Conservation (phyloP, 805 yeast genomes). For the Sugiyamaella lignohabitans region DNA sequence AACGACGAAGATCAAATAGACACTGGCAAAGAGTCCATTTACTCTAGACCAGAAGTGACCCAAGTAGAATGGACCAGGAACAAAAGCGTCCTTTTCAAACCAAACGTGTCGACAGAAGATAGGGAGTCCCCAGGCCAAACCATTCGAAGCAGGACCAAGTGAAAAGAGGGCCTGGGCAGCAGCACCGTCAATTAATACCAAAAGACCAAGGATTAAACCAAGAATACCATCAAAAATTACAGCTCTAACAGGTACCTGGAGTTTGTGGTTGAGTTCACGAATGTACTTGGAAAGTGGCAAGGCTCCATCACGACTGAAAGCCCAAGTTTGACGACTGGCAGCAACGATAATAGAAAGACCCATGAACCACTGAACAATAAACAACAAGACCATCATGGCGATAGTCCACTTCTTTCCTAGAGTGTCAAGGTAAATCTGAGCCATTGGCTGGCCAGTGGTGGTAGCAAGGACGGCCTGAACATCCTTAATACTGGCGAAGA, state of each 20-base stretch:
- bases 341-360: slow-evolving; percentile 58
- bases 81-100: slow-evolving; percentile 43
- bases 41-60: slow-evolving; percentile 44
- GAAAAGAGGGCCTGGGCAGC: slow-evolving; percentile 68
- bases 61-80: slow-evolving; percentile 61
- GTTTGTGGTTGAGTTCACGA: slow-evolving; percentile 48
- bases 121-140: slow-evolving; percentile 59
- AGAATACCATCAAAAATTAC: slow-evolving; percentile 48
- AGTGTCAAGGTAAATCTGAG: slow-evolving; percentile 56
- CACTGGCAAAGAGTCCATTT: slow-evolving; percentile 42
- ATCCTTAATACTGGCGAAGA: slow-evolving; percentile 49
- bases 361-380: slow-evolving; percentile 59
- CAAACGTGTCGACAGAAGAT: slow-evolving; percentile 45
- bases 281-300: slow-evolving; percentile 54
- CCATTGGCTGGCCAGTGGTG: slow-evolving; percentile 54
- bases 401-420: slow-evolving; percentile 61
- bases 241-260: slow-evolving; percentile 62
- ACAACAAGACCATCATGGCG: slow-evolving; percentile 53
- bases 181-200: slow-evolving; percentile 50
- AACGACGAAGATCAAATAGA: slow-evolving; percentile 49
- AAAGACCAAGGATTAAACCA: slow-evolving; percentile 47
- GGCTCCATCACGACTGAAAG: slow-evolving; percentile 72
- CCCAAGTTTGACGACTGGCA: slow-evolving; percentile 65
- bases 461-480: slow-evolving; percentile 39
- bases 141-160: slow-evolving; percentile 55